Evolutionary conservation across 2,329 filamentous ascomycete genomes (phyloP), one percentile per base, ranked within the genome.

Genomic region (Exophiala viscosa): DNA sequence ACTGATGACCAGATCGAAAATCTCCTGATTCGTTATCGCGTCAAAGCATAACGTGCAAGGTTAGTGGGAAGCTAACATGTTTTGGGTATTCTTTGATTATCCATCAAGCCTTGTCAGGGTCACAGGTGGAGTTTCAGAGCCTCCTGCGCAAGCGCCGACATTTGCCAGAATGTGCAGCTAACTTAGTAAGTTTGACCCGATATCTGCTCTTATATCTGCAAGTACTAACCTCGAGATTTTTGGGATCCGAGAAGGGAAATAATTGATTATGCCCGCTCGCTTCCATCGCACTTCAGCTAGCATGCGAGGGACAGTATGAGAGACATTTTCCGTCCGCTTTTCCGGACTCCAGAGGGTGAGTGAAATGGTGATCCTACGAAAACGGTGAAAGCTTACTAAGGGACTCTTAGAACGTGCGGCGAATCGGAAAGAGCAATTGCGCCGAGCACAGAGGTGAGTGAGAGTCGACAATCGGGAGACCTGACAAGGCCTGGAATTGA

Each of bases 371-470:
- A 15, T 5, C 7, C 13, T 15, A 1, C 3, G 34, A n/a, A 11
- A 36, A n/a, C 6, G 13, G 13, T 9, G 38, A 1, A 40, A 5
- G 13, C 38, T n/a, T 15, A 36, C 8, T 6, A 10, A 31, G 3
- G 13, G 11, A 31, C 17, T 11, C 34, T 23, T 34, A 52, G 50
- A 59, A 39, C 43, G 48, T 32, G 39, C 48, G 32, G 44, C 42
- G 23, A 69, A 63, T 48, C 64, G 69, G 15, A 62, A 66, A 41
- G 68, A 71, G 33, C 69, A 71, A 58, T 61, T 70, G n/a, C 67
- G 68, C 10, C 64, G 60, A 46, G 69, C 69, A 7, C 69, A 71
- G 23, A 51, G 46, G 55, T 58, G 7, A 52, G 55, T 52, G 17
- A 9, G 52, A 62, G 59, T 65, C 67, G 15, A 28, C 9, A 35